Conservation (phyloP, 2,329 filamentous ascomycete species). For the Stachybotrys chartarum region DNA sequence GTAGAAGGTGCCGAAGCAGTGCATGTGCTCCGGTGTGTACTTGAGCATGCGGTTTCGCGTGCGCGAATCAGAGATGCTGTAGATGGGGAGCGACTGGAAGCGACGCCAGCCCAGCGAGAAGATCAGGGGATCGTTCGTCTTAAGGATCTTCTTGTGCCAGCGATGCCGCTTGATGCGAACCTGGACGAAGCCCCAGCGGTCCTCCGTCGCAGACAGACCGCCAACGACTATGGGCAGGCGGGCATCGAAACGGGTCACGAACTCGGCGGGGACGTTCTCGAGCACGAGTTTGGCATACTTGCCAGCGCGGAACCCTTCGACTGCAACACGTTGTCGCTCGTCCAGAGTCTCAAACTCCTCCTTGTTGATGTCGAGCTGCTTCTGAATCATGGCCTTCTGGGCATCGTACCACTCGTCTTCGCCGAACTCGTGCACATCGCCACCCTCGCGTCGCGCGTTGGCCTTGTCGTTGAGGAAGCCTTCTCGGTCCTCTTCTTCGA, state of each 20-base stretch:
- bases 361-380: conserved; percentile 95
- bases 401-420: conserved; percentile 99
- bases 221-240: conserved; percentile 81
- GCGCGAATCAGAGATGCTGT: conserved; percentile 90
- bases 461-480: conserved; percentile 89
- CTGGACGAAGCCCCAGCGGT: conserved; percentile 92
- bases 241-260: conserved; percentile 74
- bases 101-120: conserved; percentile 94
- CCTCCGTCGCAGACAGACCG: conserved; percentile 87
- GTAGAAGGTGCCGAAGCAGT: conserved; percentile 95
- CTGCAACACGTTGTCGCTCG: conserved; percentile 70
- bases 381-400: conserved; percentile 90
- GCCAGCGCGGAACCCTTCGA: conserved; percentile 87
- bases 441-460: conserved; percentile 62
- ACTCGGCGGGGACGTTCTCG: conserved; percentile 84
- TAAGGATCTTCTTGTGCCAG: conserved; percentile 99
- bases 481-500: conserved; percentile 97
- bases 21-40: conserved; percentile 98
- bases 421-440: conserved; percentile 71
- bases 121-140: conserved; percentile 95
- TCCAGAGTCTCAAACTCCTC: conserved; percentile 86
- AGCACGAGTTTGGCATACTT: conserved; percentile 90
- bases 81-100: conserved; percentile 88
- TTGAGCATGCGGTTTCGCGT: conserved; percentile 97
- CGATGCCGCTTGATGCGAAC: conserved; percentile 94